phyloP scores from a whole-genome alignment of 164 flowering plant genomes.

The Annona squamosa region DNA sequence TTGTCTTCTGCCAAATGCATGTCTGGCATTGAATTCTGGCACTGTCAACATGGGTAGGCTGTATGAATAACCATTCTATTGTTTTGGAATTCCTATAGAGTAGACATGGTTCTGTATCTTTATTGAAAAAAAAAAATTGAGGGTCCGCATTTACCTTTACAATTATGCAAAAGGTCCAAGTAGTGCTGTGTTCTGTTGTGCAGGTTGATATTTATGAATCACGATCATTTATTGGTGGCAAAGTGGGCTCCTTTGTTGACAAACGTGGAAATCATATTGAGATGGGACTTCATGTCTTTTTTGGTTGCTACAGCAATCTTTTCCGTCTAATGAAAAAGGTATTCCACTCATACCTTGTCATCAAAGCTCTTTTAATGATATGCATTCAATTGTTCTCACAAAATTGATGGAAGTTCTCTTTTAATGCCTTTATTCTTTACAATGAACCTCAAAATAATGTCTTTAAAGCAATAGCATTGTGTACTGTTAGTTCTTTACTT shows the following conservation, averaged over 20 bases:
- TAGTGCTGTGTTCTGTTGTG: constrained; percentile 12
- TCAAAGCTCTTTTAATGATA: background rate
- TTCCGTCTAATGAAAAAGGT: constrained; percentile 99
- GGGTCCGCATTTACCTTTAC: background rate
- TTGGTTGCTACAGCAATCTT: constrained; percentile 94
- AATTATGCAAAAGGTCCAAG: background rate
- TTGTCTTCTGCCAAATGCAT: background rate
- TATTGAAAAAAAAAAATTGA: background rate
- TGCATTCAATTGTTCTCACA: background rate
- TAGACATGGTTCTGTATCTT: background rate
- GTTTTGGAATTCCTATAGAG: background rate
- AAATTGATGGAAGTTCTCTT: background rate
- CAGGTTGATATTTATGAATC: constrained; percentile 98
- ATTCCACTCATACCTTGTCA: background rate
- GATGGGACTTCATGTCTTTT: constrained; percentile 98
- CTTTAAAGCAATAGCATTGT: background rate
- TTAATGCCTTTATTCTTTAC: background rate
- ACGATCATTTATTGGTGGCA: constrained; percentile 88
- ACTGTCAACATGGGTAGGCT: background rate
- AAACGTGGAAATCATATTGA: constrained; percentile 89
- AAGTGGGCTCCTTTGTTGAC: constrained; percentile 96
- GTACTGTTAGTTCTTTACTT: background rate
- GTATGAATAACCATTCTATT: background rate
- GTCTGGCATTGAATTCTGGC: background rate
- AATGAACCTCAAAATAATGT: too few relatives aligned